phyloP scores from a whole-genome alignment of 768 basidiomycete species.

The Naganishia onofrii region DNA sequence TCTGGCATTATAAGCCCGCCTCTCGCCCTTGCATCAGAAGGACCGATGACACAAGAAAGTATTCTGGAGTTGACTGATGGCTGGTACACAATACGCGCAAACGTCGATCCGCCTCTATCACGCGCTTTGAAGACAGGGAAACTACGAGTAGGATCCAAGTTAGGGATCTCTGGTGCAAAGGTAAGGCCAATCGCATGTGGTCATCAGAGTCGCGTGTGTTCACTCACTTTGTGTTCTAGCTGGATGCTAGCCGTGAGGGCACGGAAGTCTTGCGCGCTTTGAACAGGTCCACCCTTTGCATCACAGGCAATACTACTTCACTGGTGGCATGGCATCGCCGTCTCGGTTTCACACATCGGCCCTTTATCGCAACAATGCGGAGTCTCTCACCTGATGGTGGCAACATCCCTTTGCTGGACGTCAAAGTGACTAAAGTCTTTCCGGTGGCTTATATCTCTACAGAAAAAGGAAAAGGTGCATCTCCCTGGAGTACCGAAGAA shows the following conservation, averaged over 20 bases:
- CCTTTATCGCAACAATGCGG: slow-evolving; percentile 71
- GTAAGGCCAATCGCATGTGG: slow-evolving; percentile 56
- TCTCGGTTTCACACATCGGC: slow-evolving; percentile 68
- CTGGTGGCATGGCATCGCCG: slow-evolving; percentile 83
- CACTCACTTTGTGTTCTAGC: slow-evolving; percentile 53
- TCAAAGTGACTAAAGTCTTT: slow-evolving; percentile 69
- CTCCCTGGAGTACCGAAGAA: slow-evolving; percentile 69
- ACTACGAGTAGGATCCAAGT: slow-evolving; percentile 75
- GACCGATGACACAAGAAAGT: slow-evolving; percentile 38
- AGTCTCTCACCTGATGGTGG: slow-evolving; percentile 83
- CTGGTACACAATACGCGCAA: slow-evolving; percentile 84
- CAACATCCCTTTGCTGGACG: slow-evolving; percentile 66
- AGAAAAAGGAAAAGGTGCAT: slow-evolving; percentile 59
- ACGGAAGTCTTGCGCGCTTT: slow-evolving; percentile 79
- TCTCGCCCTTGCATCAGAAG: slow-evolving; percentile 22
- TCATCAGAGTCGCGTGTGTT: slow-evolving; percentile 5
- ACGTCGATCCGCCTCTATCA: slow-evolving; percentile 68
- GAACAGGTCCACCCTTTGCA: slow-evolving; percentile 62
- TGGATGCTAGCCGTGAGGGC: slow-evolving; percentile 72
- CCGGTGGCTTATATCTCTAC: slow-evolving; percentile 77
- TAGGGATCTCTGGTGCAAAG: slow-evolving; percentile 73
- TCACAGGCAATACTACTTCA: slow-evolving; percentile 82
- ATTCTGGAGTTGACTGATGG: slow-evolving; percentile 93
- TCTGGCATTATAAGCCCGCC: slow-evolving; percentile 59
- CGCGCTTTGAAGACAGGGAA: slow-evolving; percentile 67